Base-by-base conservation (phyloP, 2,329 filamentous ascomycete species). In the Tolypocladium endophyticum region DNA sequence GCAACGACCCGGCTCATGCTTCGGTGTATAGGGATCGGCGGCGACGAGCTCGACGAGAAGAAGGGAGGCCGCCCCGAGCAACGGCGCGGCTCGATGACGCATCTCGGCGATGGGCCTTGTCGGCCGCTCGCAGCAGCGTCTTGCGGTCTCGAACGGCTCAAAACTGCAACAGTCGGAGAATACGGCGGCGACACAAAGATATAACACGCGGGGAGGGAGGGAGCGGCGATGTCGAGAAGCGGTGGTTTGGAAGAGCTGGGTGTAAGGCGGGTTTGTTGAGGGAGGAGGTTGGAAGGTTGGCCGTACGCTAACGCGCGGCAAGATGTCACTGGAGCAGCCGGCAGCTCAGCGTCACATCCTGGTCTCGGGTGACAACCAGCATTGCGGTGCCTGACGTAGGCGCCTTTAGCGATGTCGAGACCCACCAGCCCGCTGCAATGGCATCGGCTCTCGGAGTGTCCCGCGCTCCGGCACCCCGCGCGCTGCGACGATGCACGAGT, bases 1-100 rank as follows among this genome's bases (percentile, higher is more conserved):
- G 74, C 93, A 97, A 64, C 93, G 84, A 47, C 93, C 93, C 56
- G 87, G 79, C 74, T 97, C 92, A 67, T 97, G 93, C 64, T 86
- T 89, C 1, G 80, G 78, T 0, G 82, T 85, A 60, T 66, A 69
- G 25, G 66, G 63, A 45, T 74, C 66, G 56, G 69, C 69, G 23
- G 59, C 59, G 35, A 59, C 67, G 45, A 68, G 58, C n/a, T 63
- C 62, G 12, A 67, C 63, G 45, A 73, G 59, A 57, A 76, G 60
- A 58, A 71, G 61, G 25, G 66, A 65, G 20, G 66, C 66, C 58
- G 70, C 68, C 63, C 68, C 74, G 56, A 73, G 62, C 61, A 69
- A 67, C 58, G 67, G 62, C 39, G 68, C 61, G 63, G 67, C 64
- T 62, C 67, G 64, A 61, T 69, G 68, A 70, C 70, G 71, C 72